Conservation (phyloP, 2,329 filamentous ascomycete genomes). For the Cladobotryum mycophilum region DNA sequence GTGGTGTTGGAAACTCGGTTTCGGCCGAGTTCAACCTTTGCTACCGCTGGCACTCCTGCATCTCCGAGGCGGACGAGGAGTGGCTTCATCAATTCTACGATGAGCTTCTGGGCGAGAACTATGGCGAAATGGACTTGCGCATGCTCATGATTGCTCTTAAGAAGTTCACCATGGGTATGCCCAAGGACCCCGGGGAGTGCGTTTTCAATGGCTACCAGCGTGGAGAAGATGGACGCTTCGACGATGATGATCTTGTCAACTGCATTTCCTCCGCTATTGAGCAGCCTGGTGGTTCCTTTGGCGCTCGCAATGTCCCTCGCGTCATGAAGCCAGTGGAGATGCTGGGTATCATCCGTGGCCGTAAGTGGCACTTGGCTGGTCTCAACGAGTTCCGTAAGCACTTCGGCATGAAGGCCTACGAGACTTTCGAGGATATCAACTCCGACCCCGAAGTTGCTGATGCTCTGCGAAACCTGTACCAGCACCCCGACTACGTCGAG, state of each 20-base stretch:
- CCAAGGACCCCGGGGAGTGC: slow-evolving; percentile 62
- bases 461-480: slow-evolving; percentile 61
- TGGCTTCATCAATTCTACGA: slow-evolving; percentile 70
- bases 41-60: slow-evolving; percentile 82
- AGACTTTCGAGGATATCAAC: slow-evolving; percentile 79
- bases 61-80: slow-evolving; percentile 63
- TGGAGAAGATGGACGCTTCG: slow-evolving; percentile 59
- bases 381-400: slow-evolving; percentile 83
- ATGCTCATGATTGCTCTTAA: slow-evolving; percentile 58
- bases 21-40: slow-evolving; percentile 86
- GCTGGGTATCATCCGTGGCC: slow-evolving; percentile 69
- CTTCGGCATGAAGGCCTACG: slow-evolving; percentile 69
- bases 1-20: slow-evolving; percentile 74
- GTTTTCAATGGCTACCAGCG: slow-evolving; percentile 62
- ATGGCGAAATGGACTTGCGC: slow-evolving; percentile 48
- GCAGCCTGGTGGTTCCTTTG: slow-evolving; percentile 69
- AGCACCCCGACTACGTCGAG: slow-evolving; percentile 74
- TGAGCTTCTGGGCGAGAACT: slow-evolving; percentile 50
- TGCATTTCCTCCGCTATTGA: slow-evolving; percentile 65
- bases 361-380: slow-evolving; percentile 70
- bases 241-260: slow-evolving; percentile 69
- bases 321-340: slow-evolving; percentile 72
- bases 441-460: slow-evolving; percentile 65
- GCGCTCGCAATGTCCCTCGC: slow-evolving; percentile 66
- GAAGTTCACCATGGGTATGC: slow-evolving; percentile 55